These are phyloP conservation scores for Elymus sibiricus DNA, from an alignment of 176 grass and related monocot species.

Conservation along the genomic window DNA sequence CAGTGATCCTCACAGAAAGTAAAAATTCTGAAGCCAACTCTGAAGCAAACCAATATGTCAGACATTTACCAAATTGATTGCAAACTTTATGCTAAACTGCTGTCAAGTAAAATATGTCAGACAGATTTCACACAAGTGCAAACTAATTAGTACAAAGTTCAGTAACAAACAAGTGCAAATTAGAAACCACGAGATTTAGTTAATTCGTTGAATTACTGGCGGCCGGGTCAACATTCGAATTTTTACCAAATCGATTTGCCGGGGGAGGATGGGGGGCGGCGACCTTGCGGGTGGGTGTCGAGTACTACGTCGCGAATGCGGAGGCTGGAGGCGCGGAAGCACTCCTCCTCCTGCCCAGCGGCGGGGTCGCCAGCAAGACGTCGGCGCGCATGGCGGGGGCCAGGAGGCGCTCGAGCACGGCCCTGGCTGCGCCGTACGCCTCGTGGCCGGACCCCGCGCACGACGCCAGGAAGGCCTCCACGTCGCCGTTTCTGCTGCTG, in stretches of 20 bases:
- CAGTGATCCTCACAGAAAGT: no score
- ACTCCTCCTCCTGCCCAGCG: constrained; percentile 14
- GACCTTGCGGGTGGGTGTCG: constrained; percentile 58
- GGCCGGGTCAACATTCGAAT: no score
- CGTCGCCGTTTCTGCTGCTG: background rate
- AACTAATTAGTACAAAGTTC: background rate
- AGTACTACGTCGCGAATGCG: constrained; percentile 76
- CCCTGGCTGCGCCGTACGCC: constrained; percentile 70
- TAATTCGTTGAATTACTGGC: no score
- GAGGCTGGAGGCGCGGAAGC: constrained; percentile 81
- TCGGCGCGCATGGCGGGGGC: constrained; percentile 44
- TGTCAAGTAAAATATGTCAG: background rate
- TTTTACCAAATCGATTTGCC: no score
- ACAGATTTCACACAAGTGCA: background rate
- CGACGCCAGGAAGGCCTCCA: constrained; percentile 63
- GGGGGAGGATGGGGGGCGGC: background rate
- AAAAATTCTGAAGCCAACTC: background rate
- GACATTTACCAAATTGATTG: background rate
- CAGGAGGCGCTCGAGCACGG: constrained; percentile 62
- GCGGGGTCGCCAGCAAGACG: constrained; percentile 30
- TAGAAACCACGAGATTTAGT: no score
- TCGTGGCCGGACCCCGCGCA: constrained; percentile 67
- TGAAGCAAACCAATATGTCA: background rate
- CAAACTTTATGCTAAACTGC: background rate
- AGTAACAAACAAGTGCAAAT: no score